phyloP scores from a whole-genome alignment of 1,284 basidiomycete species.

The Coniferiporia sulphurascens region DNA sequence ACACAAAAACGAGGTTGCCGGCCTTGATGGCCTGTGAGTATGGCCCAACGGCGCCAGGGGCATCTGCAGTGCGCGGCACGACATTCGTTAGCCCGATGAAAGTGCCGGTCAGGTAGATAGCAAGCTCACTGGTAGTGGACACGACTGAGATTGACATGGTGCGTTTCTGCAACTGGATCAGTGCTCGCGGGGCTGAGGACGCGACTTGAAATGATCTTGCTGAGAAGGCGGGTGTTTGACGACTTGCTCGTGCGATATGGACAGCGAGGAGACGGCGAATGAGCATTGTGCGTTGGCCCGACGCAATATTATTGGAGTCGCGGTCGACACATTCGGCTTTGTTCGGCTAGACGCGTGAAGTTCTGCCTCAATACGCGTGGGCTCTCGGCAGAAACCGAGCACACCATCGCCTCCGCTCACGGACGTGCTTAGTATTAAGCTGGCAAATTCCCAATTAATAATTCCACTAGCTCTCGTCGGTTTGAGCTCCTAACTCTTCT shows the following conservation, averaged over 20 bases:
- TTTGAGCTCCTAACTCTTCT: not conserved
- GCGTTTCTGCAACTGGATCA: not conserved
- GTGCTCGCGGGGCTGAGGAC: not conserved
- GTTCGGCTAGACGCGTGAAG: not conserved
- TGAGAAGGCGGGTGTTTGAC: not conserved
- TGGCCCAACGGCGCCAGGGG: slow-evolving; percentile 84
- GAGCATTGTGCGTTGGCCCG: not conserved
- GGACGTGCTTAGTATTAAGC: too few relatives aligned
- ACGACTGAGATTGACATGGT: slow-evolving; percentile 17
- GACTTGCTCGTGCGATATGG: not conserved
- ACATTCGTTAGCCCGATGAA: not conserved
- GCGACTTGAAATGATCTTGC: not conserved
- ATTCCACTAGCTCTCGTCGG: too few relatives aligned
- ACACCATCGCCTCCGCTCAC: too few relatives aligned
- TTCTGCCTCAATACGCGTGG: too few relatives aligned
- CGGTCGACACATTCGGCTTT: not conserved
- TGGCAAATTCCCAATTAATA: too few relatives aligned
- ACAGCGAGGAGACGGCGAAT: not conserved
- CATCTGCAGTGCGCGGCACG: slow-evolving; percentile 42
- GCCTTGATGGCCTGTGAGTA: slow-evolving; percentile 88
- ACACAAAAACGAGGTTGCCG: slow-evolving; percentile 84
- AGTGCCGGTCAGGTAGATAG: not conserved
- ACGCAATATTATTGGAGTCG: not conserved
- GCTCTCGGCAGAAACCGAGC: too few relatives aligned
- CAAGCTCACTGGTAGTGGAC: slow-evolving; percentile 10